Conservation (phyloP, 805 yeast genomes). For the Metschnikowia lunata region DNA sequence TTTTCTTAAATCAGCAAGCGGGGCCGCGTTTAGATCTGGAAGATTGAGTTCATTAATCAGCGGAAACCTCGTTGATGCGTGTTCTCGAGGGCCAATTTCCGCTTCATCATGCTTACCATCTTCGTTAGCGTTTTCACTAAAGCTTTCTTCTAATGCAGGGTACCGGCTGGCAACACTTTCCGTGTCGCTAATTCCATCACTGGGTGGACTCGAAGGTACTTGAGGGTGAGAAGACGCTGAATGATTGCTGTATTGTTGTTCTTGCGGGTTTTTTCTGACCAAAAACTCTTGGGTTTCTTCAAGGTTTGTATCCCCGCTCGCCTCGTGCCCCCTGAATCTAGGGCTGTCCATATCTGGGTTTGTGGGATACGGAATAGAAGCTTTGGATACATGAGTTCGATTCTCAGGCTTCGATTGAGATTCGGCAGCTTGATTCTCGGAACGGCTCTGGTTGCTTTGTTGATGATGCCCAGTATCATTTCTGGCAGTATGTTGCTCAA, state of each 20-base stretch:
- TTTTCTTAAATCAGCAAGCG: slow-evolving; percentile 2
- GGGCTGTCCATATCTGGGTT: background rate
- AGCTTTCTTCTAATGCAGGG: slow-evolving; percentile 13
- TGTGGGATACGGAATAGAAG: slow-evolving; percentile 1
- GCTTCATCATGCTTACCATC: background rate
- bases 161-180: slow-evolving; percentile 19
- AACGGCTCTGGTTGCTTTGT: background rate
- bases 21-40: slow-evolving; percentile 2
- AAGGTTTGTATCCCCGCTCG: background rate
- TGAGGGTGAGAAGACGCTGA: slow-evolving; percentile 4
- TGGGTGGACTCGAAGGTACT: slow-evolving; percentile 17
- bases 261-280: background rate
- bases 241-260: background rate
- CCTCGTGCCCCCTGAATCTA: background rate
- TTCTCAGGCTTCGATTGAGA: background rate
- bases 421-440: background rate
- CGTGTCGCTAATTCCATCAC: slow-evolving; percentile 13
- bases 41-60: slow-evolving; percentile 16
- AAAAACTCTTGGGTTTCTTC: no score
- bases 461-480: background rate
- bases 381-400: background rate
- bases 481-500: background rate
- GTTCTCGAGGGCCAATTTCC: slow-evolving; percentile 4
- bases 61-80: slow-evolving; percentile 15
- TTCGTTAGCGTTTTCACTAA: background rate